phyloP scores from a whole-genome alignment of 2,329 filamentous ascomycete species.

The Colletotrichum tofieldiae region DNA sequence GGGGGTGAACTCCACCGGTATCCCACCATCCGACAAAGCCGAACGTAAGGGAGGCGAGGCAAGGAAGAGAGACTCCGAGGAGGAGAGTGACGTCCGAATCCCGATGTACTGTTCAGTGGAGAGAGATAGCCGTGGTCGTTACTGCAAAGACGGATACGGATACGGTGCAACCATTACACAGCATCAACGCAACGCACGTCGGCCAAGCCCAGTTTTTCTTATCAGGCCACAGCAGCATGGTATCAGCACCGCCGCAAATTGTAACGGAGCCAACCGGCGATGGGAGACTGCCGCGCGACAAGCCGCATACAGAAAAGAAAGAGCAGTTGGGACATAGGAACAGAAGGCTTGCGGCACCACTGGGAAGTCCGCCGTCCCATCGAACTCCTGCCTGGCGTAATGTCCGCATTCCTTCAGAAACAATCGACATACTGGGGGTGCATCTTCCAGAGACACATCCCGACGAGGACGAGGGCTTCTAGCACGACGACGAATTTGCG shows the following conservation, averaged over 20 bases:
- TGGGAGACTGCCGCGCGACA: background rate
- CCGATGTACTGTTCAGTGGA: background rate
- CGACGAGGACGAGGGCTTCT: constrained; percentile 9
- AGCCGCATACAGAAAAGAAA: background rate
- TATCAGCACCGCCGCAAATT: background rate
- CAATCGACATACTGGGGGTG: background rate
- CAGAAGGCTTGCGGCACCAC: background rate
- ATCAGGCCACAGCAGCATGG: background rate
- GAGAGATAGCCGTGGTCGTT: background rate
- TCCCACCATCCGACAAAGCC: constrained; percentile 53
- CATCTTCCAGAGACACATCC: constrained; percentile 1
- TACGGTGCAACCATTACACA: constrained; percentile 15
- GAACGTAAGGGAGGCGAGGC: constrained; percentile 44
- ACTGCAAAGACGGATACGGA: constrained; percentile 9
- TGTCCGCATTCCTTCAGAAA: constrained; percentile 2
- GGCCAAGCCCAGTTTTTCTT: background rate
- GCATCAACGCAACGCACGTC: background rate
- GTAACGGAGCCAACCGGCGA: background rate
- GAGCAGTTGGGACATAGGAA: background rate
- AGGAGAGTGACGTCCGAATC: constrained; percentile 2
- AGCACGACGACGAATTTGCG: background rate
- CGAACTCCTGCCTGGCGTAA: constrained; percentile 15
- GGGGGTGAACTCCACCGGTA: constrained; percentile 37
- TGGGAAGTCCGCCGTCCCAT: constrained; percentile 2
- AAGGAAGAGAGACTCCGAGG: background rate